Evolutionary conservation across 345 rosid genomes (phyloP).

Genomic region (Eucalyptus erythrocorys): DNA sequence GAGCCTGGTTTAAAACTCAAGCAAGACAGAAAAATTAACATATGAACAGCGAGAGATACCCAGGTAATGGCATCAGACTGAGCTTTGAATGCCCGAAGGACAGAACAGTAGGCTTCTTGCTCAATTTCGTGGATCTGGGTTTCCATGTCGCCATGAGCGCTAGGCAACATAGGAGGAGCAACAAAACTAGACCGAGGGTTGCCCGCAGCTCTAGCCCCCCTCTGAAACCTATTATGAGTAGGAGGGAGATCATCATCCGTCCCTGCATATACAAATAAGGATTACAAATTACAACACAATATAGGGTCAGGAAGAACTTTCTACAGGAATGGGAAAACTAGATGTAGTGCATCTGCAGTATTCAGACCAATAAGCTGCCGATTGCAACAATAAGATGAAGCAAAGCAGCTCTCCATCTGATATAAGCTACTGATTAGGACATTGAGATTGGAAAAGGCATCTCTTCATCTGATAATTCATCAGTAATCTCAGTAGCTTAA

Average conservation of each 20-base stretch:
- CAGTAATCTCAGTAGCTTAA: not conserved
- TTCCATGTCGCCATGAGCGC: constrained; percentile 86
- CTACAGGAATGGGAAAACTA: not conserved
- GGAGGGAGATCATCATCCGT: constrained; percentile 99
- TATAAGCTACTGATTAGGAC: not conserved
- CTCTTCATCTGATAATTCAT: not conserved
- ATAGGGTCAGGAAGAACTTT: not conserved
- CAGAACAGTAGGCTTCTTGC: constrained; percentile 89
- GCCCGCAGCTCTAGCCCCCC: constrained; percentile 62
- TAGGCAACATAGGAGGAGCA: constrained; percentile 47
- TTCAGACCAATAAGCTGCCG: not conserved
- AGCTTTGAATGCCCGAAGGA: constrained; percentile 95
- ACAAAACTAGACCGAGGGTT: constrained; percentile 70
- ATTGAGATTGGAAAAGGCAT: not conserved
- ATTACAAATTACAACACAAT: not conserved
- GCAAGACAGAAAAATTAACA: not conserved
- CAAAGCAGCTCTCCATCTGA: not conserved
- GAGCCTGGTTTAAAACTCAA: not conserved
- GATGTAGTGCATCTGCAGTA: not conserved
- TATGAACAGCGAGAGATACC: constrained; percentile 30
- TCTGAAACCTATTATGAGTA: constrained; percentile 79
- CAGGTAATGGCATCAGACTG: constrained; percentile 97
- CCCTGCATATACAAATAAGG: constrained; percentile 31
- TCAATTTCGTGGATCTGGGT: constrained; percentile 88
- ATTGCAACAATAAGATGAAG: not conserved